phyloP scores from a whole-genome alignment of 225 moss, liverwort and hornwort genomes.

The Pseudisothecium myosuroides region DNA sequence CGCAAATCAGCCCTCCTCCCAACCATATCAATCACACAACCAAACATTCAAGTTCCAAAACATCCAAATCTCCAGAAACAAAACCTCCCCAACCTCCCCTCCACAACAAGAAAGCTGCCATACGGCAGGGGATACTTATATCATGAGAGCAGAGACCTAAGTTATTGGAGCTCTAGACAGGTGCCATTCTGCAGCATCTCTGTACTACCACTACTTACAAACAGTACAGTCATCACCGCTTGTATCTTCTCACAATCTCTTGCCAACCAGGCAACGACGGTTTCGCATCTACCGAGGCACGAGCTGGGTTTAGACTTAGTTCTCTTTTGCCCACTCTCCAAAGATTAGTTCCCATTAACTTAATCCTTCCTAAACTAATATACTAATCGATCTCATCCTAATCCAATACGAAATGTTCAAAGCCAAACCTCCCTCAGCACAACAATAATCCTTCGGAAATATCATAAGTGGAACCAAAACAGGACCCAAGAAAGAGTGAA shows the following conservation, averaged over 20 bases:
- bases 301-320: no score
- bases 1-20: neutral
- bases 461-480: no score
- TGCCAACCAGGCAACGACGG: neutral
- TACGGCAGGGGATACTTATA: no score
- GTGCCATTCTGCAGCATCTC: neutral
- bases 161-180: neutral
- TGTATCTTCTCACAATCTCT: no score
- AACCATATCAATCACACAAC: neutral
- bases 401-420: neutral
- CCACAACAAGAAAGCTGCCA: neutral
- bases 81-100: neutral
- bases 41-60: no score
- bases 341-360: neutral
- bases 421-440: neutral
- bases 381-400: neutral
- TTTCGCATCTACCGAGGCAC: neutral
- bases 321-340: neutral
- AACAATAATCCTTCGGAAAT: no score
- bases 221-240: neutral
- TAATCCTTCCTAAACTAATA: neutral
- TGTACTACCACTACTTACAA: neutral
- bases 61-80: no score
- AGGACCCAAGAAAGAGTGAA: no score
- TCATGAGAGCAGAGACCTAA: neutral